Evolutionary conservation across 805 yeast genomes (phyloP).

Genomic region (Lachancea meyersii): DNA sequence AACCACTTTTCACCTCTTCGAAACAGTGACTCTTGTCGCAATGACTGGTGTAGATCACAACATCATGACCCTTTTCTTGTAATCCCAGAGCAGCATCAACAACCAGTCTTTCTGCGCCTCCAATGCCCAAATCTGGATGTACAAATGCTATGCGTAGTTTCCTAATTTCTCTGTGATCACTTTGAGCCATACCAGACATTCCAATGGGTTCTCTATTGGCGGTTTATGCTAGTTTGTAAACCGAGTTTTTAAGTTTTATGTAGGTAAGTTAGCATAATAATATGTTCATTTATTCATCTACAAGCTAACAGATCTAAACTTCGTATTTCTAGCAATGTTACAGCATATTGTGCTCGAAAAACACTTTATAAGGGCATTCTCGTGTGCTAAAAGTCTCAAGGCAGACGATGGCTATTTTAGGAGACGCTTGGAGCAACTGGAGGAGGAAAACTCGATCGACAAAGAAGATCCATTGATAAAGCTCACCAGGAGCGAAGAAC

Average conservation of each 20-base stretch:
- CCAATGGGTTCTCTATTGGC: background rate
- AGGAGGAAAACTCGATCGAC: constrained; percentile 19
- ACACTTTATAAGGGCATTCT: background rate
- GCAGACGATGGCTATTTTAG: constrained; percentile 20
- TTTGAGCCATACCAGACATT: background rate
- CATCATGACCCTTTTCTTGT: constrained; percentile 56
- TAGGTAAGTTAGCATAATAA: no score
- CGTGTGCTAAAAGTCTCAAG: background rate
- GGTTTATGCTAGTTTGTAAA: background rate
- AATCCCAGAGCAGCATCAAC: constrained; percentile 92
- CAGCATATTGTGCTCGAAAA: background rate
- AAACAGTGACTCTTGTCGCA: constrained; percentile 84
- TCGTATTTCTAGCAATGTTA: background rate
- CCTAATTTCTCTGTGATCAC: background rate
- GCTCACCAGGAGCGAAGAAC: constrained; percentile 12
- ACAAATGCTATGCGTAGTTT: constrained; percentile 66
- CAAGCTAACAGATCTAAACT: no score
- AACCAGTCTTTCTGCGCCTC: constrained; percentile 96
- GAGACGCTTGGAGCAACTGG: constrained; percentile 24
- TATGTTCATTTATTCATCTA: no score
- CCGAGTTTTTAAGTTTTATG: background rate
- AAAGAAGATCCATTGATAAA: constrained; percentile 8
- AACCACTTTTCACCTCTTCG: constrained; percentile 68
- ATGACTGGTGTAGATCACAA: constrained; percentile 79
- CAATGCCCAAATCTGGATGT: constrained; percentile 96